Evolutionary conservation across 306 rosid genomes (phyloP).

Genomic region (Macrotyloma uniflorum): DNA sequence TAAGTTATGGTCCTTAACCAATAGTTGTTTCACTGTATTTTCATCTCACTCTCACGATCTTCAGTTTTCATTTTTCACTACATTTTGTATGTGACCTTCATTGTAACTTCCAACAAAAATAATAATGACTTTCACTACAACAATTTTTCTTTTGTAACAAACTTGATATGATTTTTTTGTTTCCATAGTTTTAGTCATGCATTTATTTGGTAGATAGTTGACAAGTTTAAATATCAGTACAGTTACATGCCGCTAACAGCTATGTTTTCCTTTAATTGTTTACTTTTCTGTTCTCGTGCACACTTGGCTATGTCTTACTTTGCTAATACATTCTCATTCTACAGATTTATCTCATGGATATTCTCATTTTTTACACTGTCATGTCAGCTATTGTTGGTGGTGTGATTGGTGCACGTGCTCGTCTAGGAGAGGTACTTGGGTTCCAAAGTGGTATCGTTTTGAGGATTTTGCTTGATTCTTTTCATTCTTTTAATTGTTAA

Average conservation of each 20-base stretch:
- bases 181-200: neutral
- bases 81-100: too few species aligned
- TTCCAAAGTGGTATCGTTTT: neutral
- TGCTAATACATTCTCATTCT: slow-evolving; percentile 38
- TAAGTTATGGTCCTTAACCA: too few species aligned
- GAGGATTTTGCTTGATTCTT: neutral
- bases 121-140: too few species aligned
- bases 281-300: slow-evolving; percentile 4
- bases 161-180: slow-evolving; percentile 1
- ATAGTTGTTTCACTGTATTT: too few species aligned
- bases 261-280: neutral
- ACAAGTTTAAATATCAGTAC: neutral
- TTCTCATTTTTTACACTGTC: slow-evolving; percentile 89
- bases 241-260: neutral
- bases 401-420: slow-evolving; percentile 90
- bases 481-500: neutral
- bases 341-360: slow-evolving; percentile 97
- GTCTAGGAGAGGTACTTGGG: slow-evolving; percentile 88
- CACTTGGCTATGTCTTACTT: slow-evolving; percentile 27
- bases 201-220: slow-evolving; percentile 2
- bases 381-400: slow-evolving; percentile 95
- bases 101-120: too few species aligned
- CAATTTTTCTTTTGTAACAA: too few species aligned
- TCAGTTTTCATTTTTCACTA: too few species aligned
- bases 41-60: too few species aligned